A percentile compares a stretch with the other conserved stretches of the same genome.
Conservation (phyloP, 2,329 filamentous ascomycete species). For the Aspergillus flavus region DNA sequence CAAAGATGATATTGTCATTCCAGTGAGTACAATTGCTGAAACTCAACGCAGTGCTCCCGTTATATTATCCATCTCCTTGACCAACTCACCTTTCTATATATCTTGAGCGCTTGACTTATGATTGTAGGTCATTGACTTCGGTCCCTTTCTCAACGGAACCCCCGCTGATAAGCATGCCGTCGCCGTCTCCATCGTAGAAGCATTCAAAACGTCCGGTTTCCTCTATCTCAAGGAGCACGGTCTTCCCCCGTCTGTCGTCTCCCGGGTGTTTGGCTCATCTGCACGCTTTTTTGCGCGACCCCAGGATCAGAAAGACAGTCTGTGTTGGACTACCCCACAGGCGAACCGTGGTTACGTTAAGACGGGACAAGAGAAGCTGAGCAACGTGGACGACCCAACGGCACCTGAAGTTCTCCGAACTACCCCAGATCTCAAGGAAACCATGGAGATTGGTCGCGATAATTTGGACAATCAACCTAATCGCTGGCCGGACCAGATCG, state of each 20-base stretch:
- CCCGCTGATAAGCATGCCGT: conserved; percentile 63
- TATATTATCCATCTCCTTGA: neutral
- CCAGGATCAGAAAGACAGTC: conserved; percentile 62
- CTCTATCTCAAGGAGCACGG: conserved; percentile 83
- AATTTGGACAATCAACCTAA: conserved; percentile 68
- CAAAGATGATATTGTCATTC: conserved; percentile 48
- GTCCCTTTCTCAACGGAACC: conserved; percentile 67
- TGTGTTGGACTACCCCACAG: conserved; percentile 72
- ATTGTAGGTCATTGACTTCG: conserved; percentile 75
- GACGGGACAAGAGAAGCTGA: conserved; percentile 72
- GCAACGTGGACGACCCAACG: conserved; percentile 54
- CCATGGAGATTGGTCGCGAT: conserved; percentile 63
- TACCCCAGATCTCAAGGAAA: conserved; percentile 58
- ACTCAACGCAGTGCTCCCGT: neutral
- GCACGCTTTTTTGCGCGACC: conserved; percentile 71
- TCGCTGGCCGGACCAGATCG: conserved; percentile 68
- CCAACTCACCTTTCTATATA: neutral
- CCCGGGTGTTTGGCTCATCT: conserved; percentile 67
- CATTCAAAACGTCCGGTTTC: conserved; percentile 86
- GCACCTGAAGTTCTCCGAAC: conserved; percentile 62
- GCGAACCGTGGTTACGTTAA: conserved; percentile 75
- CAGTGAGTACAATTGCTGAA: conserved; percentile 30
- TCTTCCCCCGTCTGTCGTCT: conserved; percentile 62
- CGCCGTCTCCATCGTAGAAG: conserved; percentile 72
- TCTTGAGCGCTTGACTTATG: conserved; percentile 1